Base-by-base conservation (phyloP, 495 filamentous ascomycete genomes). In the Aspergillus saccharolyticus region DNA sequence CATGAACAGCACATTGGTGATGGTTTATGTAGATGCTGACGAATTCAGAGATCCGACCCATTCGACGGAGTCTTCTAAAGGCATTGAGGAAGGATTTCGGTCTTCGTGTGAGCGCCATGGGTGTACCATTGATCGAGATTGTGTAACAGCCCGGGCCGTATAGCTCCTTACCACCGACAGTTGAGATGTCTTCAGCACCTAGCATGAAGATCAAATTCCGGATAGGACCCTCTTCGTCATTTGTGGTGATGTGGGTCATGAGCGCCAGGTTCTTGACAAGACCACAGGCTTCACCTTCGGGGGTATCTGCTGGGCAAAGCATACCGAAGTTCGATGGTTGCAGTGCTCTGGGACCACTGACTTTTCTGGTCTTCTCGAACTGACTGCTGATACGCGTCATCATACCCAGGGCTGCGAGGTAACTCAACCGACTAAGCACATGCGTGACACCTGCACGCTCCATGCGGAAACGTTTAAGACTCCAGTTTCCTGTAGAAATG, bases 331-430 rank as follows among this genome's bases (percentile, higher is more conserved):
- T 91, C 0, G 95, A 97, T 10, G 94, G 90, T 68, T 99, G 94
- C 16, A 99, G 78, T 10, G 95, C 94, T 78, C 94, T 85, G 63
- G 94, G 94, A 54, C 95, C 95, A 66, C 84, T 88, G 60, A 99
- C 89, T 70, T 99, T 99, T 61, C 94, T 77, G 2, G 93, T 96
- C 79, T 97, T 97, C 68, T 97, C 94, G 67, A 99, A 97, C 75
- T 97, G 94, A 82, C 89, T 95, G 74, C 85, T 92, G 63, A 97
- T 97, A 63, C 94, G 85, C 12, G 95, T 97, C 95, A 99, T 97
- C 95, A 97, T 97, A 55, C 95, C 95, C n/a, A 99, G 81, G 12
- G 95, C 95, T 62, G 88, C 89, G 74, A 97, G 96, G 66, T 96
- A 99, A 70, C 91, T 97, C 46, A 97, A 76, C 44, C 94, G 84